Evolutionary conservation across 1,139 yeast species (phyloP).

Genomic region (Suhomyces ambrosiae): DNA sequence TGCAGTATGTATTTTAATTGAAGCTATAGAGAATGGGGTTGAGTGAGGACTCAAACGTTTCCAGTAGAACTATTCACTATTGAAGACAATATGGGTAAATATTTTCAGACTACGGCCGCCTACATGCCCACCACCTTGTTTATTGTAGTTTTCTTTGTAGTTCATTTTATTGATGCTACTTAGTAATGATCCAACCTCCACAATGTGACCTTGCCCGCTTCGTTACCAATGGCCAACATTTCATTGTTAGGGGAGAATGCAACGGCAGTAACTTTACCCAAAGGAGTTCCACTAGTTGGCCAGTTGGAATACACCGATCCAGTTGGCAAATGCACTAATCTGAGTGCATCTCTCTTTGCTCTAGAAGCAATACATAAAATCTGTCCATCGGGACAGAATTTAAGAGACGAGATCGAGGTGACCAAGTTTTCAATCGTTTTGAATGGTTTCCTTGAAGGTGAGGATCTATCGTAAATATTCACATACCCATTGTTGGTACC

Average conservation of each 20-base stretch:
- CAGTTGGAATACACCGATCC: slow-evolving; percentile 89
- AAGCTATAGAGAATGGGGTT: too few species aligned
- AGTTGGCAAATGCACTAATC: slow-evolving; percentile 85
- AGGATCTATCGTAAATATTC: slow-evolving; percentile 70
- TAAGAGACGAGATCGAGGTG: slow-evolving; percentile 73
- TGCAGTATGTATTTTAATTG: too few species aligned
- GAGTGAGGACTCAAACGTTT: too few species aligned
- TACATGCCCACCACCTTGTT: too few species aligned
- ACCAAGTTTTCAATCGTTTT: slow-evolving; percentile 76
- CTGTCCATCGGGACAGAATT: slow-evolving; percentile 88
- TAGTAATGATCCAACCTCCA: slow-evolving; percentile 86
- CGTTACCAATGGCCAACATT: slow-evolving; percentile 87
- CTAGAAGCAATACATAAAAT: slow-evolving; percentile 82
- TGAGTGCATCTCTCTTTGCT: slow-evolving; percentile 82
- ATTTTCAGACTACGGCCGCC: too few species aligned
- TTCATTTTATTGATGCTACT: background rate
- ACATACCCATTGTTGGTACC: slow-evolving; percentile 92
- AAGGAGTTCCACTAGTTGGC: slow-evolving; percentile 97
- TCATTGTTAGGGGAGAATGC: slow-evolving; percentile 81
- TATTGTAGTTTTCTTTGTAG: too few species aligned
- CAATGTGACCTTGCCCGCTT: slow-evolving; percentile 84
- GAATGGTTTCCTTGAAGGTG: slow-evolving; percentile 44
- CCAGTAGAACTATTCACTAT: too few species aligned
- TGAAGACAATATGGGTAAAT: too few species aligned
- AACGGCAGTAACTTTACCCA: slow-evolving; percentile 87